A percentile compares a stretch with the other conserved stretches of the same genome.
phyloP scores from a whole-genome alignment of 345 rosid species.

The Tarenaya hassleriana region DNA sequence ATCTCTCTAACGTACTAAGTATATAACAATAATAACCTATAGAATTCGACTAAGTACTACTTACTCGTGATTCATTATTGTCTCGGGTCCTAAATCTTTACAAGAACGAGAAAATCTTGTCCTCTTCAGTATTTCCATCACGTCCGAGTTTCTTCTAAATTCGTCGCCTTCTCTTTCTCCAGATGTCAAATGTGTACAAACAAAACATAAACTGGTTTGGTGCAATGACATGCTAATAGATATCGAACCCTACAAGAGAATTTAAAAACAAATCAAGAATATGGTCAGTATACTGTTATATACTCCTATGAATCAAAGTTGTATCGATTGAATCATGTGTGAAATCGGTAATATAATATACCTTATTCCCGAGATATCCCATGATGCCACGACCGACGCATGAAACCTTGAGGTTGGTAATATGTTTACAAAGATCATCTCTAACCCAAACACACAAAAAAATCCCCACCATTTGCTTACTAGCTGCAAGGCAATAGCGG shows the following conservation, averaged over 20 bases:
- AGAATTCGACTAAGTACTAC: no score
- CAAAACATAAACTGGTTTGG: conserved; percentile 70
- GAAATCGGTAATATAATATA: no score
- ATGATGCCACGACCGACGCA: conserved; percentile 92
- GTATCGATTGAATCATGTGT: no score
- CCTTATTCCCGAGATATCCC: conserved; percentile 98
- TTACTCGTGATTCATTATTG: conserved; percentile 78
- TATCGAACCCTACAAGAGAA: conserved; percentile 68
- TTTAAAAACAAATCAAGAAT: not conserved
- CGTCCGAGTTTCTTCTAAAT: conserved; percentile 70
- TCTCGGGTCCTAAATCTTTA: conserved; percentile 40
- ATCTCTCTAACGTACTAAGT: not conserved
- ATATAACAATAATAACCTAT: no score
- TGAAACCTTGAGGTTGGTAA: conserved; percentile 67
- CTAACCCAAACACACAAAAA: conserved; percentile 85
- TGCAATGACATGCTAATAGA: conserved; percentile 77
- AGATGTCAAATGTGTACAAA: conserved; percentile 81
- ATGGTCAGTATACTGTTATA: conserved; percentile 10
- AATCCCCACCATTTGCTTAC: conserved; percentile 96
- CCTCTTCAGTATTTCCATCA: conserved; percentile 65
- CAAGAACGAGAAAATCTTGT: conserved; percentile 58
- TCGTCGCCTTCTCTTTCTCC: conserved; percentile 95
- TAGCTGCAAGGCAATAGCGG: conserved; percentile 60
- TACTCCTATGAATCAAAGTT: not conserved
- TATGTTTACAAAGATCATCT: conserved; percentile 47